Evolutionary conservation across 768 basidiomycete species (phyloP).

Genomic region (Lyophyllum atratum): DNA sequence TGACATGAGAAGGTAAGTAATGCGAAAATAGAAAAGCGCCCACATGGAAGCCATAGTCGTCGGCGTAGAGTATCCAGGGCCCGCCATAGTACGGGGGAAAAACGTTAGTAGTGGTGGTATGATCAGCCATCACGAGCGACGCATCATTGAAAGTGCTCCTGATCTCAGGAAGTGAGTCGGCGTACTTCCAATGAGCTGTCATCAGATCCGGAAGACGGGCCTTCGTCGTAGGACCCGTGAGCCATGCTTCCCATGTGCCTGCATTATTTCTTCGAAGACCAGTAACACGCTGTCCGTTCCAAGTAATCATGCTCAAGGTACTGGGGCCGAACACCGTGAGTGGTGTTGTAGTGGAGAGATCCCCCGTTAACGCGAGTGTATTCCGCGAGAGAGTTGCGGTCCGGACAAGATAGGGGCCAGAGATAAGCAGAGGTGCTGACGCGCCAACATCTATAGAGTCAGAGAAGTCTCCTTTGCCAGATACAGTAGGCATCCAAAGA

Average conservation of each 20-base stretch:
- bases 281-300: slow-evolving; percentile 10
- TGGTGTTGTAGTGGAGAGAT: slow-evolving; percentile 2
- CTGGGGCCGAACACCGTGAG: slow-evolving; percentile 16
- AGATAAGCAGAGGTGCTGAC: slow-evolving; percentile 12
- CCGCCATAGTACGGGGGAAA: slow-evolving; percentile 19
- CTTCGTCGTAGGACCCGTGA: background rate
- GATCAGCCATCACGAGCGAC: slow-evolving; percentile 10
- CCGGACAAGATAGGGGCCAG: slow-evolving; percentile 16
- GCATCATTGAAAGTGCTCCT: slow-evolving; percentile 6
- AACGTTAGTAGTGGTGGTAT: slow-evolving; percentile 14
- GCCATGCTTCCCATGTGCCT: slow-evolving; percentile 8
- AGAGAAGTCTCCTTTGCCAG: slow-evolving; percentile 10
- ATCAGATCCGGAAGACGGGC: slow-evolving; percentile 12
- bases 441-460: slow-evolving; percentile 13
- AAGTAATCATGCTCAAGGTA: slow-evolving; percentile 3
- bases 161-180: slow-evolving; percentile 17
- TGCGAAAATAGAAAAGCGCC: background rate
- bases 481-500: slow-evolving; percentile 19
- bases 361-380: slow-evolving; percentile 14
- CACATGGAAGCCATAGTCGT: slow-evolving; percentile 20
- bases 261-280: background rate
- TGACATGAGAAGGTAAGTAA: background rate
- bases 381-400: slow-evolving; percentile 6
- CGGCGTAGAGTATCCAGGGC: slow-evolving; percentile 19
- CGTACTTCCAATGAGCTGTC: slow-evolving; percentile 13